Conservation (phyloP, 371 early-diverging fungal genomes). For the Mortierella sp. region DNA sequence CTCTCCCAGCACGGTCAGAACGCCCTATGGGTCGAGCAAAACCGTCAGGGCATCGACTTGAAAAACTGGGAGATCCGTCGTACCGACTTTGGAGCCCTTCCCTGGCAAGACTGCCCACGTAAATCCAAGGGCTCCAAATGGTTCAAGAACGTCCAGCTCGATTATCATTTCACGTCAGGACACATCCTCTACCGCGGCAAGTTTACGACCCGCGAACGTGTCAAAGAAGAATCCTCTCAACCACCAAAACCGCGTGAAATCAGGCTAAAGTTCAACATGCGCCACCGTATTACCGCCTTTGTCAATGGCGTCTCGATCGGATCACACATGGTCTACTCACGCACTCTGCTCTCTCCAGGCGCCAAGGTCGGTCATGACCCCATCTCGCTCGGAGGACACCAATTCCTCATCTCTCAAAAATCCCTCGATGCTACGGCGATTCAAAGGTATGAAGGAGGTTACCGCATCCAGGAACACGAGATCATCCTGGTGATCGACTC, state of each 20-base stretch:
- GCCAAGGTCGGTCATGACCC: slow-evolving; percentile 84
- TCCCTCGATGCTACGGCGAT: slow-evolving; percentile 12
- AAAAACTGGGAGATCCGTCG: slow-evolving; percentile 43
- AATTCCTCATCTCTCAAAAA: slow-evolving; percentile 16
- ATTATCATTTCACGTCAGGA: slow-evolving; percentile 75
- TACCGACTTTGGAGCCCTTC: slow-evolving; percentile 64
- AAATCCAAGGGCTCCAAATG: slow-evolving; percentile 24
- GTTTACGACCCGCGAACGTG: slow-evolving; percentile 32
- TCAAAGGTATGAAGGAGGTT: not conserved
- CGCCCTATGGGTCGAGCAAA: slow-evolving; percentile 16
- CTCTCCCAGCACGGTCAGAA: not conserved
- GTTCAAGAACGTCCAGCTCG: slow-evolving; percentile 63
- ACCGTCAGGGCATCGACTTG: slow-evolving; percentile 12
- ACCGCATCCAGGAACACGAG: slow-evolving; percentile 57
- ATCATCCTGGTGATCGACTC: slow-evolving; percentile 82
- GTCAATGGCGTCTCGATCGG: slow-evolving; percentile 80
- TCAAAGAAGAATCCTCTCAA: slow-evolving; percentile 34
- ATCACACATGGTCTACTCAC: slow-evolving; percentile 84
- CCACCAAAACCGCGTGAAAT: slow-evolving; percentile 19
- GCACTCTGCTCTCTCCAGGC: slow-evolving; percentile 72
- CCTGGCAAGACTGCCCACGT: slow-evolving; percentile 53
- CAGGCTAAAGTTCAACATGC: slow-evolving; percentile 72
- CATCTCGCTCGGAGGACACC: slow-evolving; percentile 51
- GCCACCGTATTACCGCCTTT: slow-evolving; percentile 79
- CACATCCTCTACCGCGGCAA: slow-evolving; percentile 73